Percentiles rank a stretch among this genome's conserved stretches.
Conservation (phyloP, 2,329 filamentous ascomycete species). For the Ceratocystiopsis brevicomis region DNA sequence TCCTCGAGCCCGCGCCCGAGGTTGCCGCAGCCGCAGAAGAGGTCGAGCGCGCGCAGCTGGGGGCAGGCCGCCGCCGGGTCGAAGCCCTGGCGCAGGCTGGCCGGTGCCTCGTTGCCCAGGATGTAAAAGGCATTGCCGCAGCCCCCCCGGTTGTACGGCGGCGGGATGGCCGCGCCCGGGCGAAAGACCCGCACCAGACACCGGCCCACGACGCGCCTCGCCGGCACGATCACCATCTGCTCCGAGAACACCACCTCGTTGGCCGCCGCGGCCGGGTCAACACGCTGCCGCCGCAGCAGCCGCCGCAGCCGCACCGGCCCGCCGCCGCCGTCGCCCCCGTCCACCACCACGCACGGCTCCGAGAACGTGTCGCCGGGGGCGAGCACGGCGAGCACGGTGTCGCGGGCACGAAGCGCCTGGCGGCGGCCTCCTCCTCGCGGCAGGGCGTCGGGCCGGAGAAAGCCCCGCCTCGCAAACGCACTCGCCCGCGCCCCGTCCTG, state of each 20-base stretch:
- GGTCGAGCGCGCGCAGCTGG: conserved; percentile 42
- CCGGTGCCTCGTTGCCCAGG: neutral
- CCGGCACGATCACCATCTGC: conserved; percentile 19
- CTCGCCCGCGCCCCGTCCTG: neutral
- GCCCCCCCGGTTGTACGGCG: conserved; percentile 47
- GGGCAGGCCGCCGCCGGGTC: conserved; percentile 20
- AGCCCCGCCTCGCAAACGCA: neutral
- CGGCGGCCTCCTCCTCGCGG: no score
- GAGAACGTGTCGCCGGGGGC: conserved; percentile 19
- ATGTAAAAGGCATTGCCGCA: conserved; percentile 45
- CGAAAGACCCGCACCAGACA: conserved; percentile 42
- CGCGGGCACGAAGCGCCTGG: conserved; percentile 28
- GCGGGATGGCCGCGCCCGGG: conserved; percentile 26
- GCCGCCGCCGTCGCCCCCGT: conserved; percentile 17
- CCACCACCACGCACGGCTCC: conserved; percentile 45
- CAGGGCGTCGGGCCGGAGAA: no score
- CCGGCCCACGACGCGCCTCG: conserved; percentile 26
- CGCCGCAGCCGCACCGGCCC: conserved; percentile 24
- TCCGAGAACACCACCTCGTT: conserved; percentile 45
- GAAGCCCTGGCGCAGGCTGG: conserved; percentile 33
- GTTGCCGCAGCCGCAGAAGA: conserved; percentile 64
- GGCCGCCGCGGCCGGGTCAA: conserved; percentile 13
- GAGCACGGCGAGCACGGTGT: conserved; percentile 35
- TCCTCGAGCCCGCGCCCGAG: conserved; percentile 63
- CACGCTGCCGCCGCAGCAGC: conserved; percentile 29